phyloP scores from a whole-genome alignment of 2,329 filamentous ascomycete genomes.

The Fusarium citri region DNA sequence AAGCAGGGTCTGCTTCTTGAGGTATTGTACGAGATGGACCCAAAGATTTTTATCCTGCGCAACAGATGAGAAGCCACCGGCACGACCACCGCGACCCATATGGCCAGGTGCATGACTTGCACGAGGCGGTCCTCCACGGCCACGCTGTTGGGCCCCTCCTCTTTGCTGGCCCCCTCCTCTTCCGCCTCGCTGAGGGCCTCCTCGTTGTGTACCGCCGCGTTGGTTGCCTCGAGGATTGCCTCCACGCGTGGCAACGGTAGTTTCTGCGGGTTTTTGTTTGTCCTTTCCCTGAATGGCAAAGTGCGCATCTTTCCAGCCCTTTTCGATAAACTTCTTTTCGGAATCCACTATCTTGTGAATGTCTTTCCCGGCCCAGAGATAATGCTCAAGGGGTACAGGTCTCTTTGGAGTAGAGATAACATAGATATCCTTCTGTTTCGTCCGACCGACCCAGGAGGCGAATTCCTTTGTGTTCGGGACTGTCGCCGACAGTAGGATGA shows the following conservation, averaged over 20 bases:
- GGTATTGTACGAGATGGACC: constrained; percentile 93
- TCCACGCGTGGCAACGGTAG: constrained; percentile 52
- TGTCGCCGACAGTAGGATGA: constrained; percentile 94
- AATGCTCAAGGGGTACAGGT: constrained; percentile 94
- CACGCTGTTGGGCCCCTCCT: constrained; percentile 62
- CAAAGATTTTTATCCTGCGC: constrained; percentile 96
- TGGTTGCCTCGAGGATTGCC: constrained; percentile 53
- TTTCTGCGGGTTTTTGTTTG: constrained; percentile 68
- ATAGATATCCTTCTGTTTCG: constrained; percentile 98
- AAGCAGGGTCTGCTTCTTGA: constrained; percentile 87
- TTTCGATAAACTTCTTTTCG: constrained; percentile 90
- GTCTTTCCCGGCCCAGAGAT: constrained; percentile 92
- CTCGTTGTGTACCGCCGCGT: constrained; percentile 51
- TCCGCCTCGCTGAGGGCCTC: constrained; percentile 60
- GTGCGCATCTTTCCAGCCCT: constrained; percentile 95
- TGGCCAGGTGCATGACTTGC: constrained; percentile 78
- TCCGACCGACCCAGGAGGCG: constrained; percentile 96
- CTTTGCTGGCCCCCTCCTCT: constrained; percentile 62
- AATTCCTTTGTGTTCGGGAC: constrained; percentile 98
- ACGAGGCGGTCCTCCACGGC: constrained; percentile 64
- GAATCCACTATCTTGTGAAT: constrained; percentile 95
- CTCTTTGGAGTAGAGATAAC: constrained; percentile 98
- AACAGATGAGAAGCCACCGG: constrained; percentile 86
- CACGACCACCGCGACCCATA: constrained; percentile 87
- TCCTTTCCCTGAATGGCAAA: constrained; percentile 83